These are phyloP conservation scores for Mesotaenium endlicherianum DNA, from an alignment of 139 green algal species.

Conservation along the genomic window DNA sequence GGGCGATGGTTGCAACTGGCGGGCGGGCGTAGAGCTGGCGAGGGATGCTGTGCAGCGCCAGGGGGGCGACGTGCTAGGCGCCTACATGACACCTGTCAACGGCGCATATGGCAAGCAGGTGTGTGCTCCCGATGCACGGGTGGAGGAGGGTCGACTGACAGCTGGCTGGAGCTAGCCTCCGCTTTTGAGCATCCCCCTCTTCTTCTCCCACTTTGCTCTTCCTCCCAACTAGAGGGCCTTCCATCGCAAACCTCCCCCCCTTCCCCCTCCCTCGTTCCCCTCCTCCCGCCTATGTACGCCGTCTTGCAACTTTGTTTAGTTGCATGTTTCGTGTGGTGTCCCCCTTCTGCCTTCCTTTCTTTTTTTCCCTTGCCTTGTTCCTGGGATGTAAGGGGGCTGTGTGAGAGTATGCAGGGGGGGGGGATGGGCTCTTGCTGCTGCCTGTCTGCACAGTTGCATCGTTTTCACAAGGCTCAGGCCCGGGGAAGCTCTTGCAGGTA, in stretches of 20 bases:
- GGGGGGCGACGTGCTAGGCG: constrained; percentile 47
- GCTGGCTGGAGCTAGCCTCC: too few species aligned
- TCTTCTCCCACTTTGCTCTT: not conserved
- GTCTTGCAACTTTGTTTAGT: too few species aligned
- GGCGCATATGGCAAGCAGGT: constrained; percentile 48
- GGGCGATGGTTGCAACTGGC: not conserved
- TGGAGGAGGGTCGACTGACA: too few species aligned
- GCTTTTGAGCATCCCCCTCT: too few species aligned
- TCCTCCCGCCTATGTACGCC: not conserved
- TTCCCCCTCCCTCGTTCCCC: not conserved
- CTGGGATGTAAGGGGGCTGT: not conserved
- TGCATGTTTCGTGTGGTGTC: too few species aligned
- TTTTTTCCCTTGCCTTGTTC: not conserved
- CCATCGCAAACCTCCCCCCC: not conserved
- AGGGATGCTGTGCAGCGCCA: constrained; percentile 19
- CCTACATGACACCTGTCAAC: constrained; percentile 58
- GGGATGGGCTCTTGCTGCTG: too few species aligned
- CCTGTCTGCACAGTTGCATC: too few species aligned
- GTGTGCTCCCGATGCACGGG: too few species aligned
- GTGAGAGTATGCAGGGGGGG: too few species aligned
- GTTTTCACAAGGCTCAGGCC: too few species aligned
- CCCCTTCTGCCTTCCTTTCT: not conserved
- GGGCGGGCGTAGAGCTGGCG: constrained; percentile 43
- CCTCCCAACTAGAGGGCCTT: too few species aligned
- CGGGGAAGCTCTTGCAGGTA: too few species aligned